These are phyloP conservation scores for Penicillium sp. DNA, from an alignment of 2,329 filamentous ascomycete genomes.

Conservation along the genomic window DNA sequence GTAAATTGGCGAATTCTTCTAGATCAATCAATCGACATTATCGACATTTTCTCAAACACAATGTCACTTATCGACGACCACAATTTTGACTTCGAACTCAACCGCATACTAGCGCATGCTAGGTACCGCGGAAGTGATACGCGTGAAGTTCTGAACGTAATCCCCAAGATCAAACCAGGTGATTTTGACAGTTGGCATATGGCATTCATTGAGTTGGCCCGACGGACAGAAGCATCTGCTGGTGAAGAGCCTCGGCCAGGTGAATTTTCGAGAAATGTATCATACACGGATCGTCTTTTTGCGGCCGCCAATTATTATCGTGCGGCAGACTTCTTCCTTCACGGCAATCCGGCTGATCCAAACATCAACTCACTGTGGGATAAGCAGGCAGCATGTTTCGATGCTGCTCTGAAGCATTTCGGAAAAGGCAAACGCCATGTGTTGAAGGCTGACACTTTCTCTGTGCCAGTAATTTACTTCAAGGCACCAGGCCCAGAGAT, in stretches of 20 bases:
- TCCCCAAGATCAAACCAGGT: slow-evolving; percentile 32
- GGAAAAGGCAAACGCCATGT: neutral
- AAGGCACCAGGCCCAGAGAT: slow-evolving; percentile 27
- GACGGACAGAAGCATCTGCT: neutral
- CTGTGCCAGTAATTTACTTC: slow-evolving; percentile 37
- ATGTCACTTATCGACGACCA: neutral
- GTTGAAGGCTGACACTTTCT: slow-evolving; percentile 23
- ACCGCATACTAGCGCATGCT: slow-evolving; percentile 38
- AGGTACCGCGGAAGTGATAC: slow-evolving; percentile 35
- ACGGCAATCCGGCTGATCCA: slow-evolving; percentile 39
- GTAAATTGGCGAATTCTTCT: no score
- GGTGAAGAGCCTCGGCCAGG: slow-evolving; percentile 26
- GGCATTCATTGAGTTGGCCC: slow-evolving; percentile 27
- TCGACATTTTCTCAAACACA: no score
- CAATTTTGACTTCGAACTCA: slow-evolving; percentile 40
- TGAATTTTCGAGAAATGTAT: neutral
- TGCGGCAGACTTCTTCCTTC: slow-evolving; percentile 29
- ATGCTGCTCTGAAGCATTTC: slow-evolving; percentile 4
- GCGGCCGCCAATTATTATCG: slow-evolving; percentile 39
- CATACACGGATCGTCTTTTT: slow-evolving; percentile 28
- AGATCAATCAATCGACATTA: no score
- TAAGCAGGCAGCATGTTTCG: slow-evolving; percentile 1
- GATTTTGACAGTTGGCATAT: slow-evolving; percentile 39
- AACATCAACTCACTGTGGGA: slow-evolving; percentile 25
- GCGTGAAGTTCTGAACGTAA: slow-evolving; percentile 37